phyloP scores from a whole-genome alignment of 2,329 filamentous ascomycete genomes.

The Exserohilum turcica region DNA sequence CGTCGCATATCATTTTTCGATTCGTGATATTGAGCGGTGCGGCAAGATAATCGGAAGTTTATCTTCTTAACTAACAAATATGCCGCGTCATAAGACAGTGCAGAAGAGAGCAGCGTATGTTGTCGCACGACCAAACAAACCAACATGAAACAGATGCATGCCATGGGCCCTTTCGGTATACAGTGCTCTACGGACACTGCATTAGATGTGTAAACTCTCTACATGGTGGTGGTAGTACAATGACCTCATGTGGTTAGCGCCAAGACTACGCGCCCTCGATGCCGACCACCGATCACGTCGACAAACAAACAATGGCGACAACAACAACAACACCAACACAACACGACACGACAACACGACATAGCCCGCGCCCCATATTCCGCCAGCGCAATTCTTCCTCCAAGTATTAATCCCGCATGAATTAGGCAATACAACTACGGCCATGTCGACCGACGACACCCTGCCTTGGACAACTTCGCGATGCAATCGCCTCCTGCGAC shows the following conservation, averaged over 20 bases:
- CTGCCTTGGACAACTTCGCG: slow-evolving; percentile 51
- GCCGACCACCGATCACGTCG: slow-evolving; percentile 28
- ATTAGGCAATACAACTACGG: slow-evolving; percentile 26
- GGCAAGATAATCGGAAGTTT: background rate
- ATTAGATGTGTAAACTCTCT: background rate
- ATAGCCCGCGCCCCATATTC: too few relatives aligned
- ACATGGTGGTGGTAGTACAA: background rate
- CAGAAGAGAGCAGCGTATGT: background rate
- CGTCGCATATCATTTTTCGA: background rate
- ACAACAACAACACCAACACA: slow-evolving; percentile 2
- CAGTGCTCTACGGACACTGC: background rate
- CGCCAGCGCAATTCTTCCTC: slow-evolving; percentile 7
- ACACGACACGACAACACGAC: too few relatives aligned
- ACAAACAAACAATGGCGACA: slow-evolving; percentile 18
- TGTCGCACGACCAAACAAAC: background rate
- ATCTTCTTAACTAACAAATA: too few relatives aligned
- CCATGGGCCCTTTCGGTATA: background rate
- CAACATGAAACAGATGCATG: background rate
- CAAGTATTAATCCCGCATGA: slow-evolving; percentile 15
- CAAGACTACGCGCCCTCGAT: slow-evolving; percentile 11
- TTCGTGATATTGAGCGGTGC: background rate
- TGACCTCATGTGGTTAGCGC: background rate
- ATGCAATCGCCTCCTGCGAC: slow-evolving; percentile 51
- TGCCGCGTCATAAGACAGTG: background rate
- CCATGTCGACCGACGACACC: slow-evolving; percentile 39